These are phyloP conservation scores for Magnaporthiopsis rhizophila DNA, from an alignment of 2,329 filamentous ascomycete species.

Conservation along the genomic window DNA sequence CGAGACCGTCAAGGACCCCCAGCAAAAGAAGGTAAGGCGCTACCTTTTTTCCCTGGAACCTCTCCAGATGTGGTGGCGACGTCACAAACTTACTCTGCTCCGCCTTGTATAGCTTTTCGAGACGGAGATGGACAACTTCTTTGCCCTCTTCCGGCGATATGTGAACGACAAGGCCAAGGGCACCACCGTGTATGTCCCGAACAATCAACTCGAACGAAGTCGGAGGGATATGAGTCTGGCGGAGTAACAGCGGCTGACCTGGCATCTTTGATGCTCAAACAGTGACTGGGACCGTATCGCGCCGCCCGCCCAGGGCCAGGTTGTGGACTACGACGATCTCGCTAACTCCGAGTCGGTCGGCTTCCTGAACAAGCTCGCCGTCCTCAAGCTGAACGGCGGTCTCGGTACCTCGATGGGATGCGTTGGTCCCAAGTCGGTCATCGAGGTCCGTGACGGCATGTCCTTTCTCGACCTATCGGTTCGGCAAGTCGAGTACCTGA, in stretches of 20 bases:
- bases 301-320: constrained; percentile 85
- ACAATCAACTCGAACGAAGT: not conserved
- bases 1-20: constrained; percentile 78
- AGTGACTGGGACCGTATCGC: constrained; percentile 96
- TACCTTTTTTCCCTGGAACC: constrained; percentile 15
- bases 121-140: constrained; percentile 99
- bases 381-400: constrained; percentile 98
- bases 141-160: constrained; percentile 95
- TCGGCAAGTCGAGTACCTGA: constrained; percentile 97
- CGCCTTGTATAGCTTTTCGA: constrained; percentile 65
- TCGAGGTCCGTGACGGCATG: constrained; percentile 99
- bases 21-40: constrained; percentile 66
- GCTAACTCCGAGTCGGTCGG: constrained; percentile 83
- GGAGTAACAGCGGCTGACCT: not conserved
- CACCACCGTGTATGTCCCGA: constrained; percentile 61
- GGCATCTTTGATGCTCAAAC: constrained; percentile 6
- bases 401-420: constrained; percentile 99
- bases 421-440: constrained; percentile 98
- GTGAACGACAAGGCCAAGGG: constrained; percentile 99
- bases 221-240: not conserved
- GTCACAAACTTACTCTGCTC: constrained; percentile 7
- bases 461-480: constrained; percentile 98
- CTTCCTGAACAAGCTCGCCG: constrained; percentile 94
- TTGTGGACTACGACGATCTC: constrained; percentile 88
- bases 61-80: not conserved